These are phyloP conservation scores for Trifolium subterraneum DNA, from an alignment of 306 rosid species.

Conservation along the genomic window DNA sequence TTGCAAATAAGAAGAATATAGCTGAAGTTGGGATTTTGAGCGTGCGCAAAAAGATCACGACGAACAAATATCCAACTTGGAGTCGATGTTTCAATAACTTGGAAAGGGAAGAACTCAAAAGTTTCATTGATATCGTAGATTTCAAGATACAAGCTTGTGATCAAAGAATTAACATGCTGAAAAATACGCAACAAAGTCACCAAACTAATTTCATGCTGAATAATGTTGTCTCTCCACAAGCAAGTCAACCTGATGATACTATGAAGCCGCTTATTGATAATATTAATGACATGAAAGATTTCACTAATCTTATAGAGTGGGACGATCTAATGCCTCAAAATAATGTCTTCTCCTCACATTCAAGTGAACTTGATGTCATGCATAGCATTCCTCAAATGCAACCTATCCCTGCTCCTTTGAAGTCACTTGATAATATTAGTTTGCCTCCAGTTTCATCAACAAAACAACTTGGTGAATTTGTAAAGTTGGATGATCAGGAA, in stretches of 20 bases:
- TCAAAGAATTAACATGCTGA: conserved; percentile 14
- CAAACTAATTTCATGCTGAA: background rate
- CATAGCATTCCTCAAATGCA: conserved; percentile 4
- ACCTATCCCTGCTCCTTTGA: background rate
- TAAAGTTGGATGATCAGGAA: background rate
- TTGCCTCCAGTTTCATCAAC: background rate
- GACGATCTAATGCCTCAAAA: background rate
- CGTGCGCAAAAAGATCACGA: too few relatives aligned
- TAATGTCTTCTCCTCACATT: background rate
- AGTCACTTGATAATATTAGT: too few relatives aligned
- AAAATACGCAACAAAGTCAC: background rate
- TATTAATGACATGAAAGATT: too few relatives aligned
- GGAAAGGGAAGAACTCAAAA: too few relatives aligned
- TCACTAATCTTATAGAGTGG: too few relatives aligned
- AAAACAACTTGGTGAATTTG: background rate
- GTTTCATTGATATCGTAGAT: conserved; percentile 18
- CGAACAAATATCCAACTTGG: too few relatives aligned
- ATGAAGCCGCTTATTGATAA: too few relatives aligned
- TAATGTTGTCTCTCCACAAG: too few relatives aligned
- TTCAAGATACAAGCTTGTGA: conserved; percentile 30
- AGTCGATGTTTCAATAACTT: too few relatives aligned
- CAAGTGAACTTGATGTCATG: background rate
- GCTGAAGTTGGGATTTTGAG: too few relatives aligned
- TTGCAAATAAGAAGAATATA: too few relatives aligned
- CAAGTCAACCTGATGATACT: too few relatives aligned